Evolutionary conservation across 257 asterid species (phyloP).

Genomic region (Solanum raphanifolium): DNA sequence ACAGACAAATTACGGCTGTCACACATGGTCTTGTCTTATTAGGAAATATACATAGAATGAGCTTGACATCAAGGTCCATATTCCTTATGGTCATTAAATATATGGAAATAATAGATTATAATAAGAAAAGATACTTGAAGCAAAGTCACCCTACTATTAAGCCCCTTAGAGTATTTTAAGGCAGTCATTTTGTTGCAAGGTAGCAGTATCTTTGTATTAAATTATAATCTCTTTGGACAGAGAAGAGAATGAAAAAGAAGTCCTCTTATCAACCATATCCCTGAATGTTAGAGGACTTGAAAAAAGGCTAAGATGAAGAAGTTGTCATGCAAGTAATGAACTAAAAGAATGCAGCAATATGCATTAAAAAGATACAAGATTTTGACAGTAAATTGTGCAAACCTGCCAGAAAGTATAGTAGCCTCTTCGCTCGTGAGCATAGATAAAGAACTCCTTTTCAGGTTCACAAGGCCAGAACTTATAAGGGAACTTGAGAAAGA

Average conservation of each 20-base stretch:
- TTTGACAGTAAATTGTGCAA: neutral
- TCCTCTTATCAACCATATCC: neutral
- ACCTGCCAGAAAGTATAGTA: constrained; percentile 99
- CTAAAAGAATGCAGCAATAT: neutral
- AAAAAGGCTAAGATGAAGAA: neutral
- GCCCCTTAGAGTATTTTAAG: neutral
- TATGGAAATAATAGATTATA: neutral
- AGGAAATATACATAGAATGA: neutral
- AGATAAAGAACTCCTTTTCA: constrained; percentile 80
- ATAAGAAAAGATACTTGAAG: neutral
- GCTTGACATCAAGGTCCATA: neutral
- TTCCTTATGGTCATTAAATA: neutral
- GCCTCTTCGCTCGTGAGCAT: constrained; percentile 83
- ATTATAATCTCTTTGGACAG: neutral
- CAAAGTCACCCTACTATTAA: neutral
- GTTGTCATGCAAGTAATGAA: neutral
- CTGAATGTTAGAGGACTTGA: neutral
- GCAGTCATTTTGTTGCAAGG: neutral
- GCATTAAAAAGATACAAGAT: neutral
- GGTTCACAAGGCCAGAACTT: constrained; percentile 93
- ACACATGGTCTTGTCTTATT: constrained; percentile 1
- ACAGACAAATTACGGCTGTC: neutral
- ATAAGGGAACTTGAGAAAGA: constrained; percentile 67
- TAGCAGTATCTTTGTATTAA: neutral
- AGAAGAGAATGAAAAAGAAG: neutral